Percentiles rank a stretch among this genome's conserved stretches.
Evolutionary conservation across 2,329 filamentous ascomycete genomes (phyloP).

Genomic region (Zasmidium citrigriseum): DNA sequence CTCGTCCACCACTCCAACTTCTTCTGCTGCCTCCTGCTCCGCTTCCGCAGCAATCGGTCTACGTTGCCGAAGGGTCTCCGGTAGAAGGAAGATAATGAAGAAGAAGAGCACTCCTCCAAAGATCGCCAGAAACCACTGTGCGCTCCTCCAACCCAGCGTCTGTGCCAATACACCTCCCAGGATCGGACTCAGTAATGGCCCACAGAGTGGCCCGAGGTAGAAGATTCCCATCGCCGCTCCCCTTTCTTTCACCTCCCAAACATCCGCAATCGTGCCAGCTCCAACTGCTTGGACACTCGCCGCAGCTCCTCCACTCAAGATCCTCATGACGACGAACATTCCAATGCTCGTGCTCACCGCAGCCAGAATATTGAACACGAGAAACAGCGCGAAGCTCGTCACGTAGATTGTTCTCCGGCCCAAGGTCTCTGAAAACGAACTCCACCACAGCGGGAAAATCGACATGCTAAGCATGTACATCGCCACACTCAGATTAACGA

Average conservation of each 20-base stretch:
- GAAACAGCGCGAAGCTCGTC: conserved; percentile 70
- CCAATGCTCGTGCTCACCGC: conserved; percentile 69
- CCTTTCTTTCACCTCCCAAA: conserved; percentile 73
- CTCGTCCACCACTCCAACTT: conserved; percentile 28
- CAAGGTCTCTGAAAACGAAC: conserved; percentile 70
- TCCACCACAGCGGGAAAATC: conserved; percentile 87
- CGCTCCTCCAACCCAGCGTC: conserved; percentile 71
- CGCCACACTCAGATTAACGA: conserved; percentile 74
- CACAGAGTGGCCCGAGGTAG: conserved; percentile 75
- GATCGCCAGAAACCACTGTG: conserved; percentile 74
- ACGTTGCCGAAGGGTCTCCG: conserved; percentile 58
- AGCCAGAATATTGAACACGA: conserved; percentile 68
- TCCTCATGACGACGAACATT: conserved; percentile 77
- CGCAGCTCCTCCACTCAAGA: conserved; percentile 73
- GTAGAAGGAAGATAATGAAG: conserved; percentile 62
- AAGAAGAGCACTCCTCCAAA: conserved; percentile 64
- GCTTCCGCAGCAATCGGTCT: conserved; percentile 35
- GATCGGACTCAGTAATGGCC: conserved; percentile 74
- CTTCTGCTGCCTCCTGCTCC: conserved; percentile 20
- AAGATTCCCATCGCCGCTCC: conserved; percentile 82
- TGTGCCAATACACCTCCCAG: conserved; percentile 73
- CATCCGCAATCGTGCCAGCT: conserved; percentile 78
- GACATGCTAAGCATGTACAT: conserved; percentile 79
- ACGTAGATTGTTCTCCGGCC: conserved; percentile 80
- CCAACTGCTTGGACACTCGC: conserved; percentile 82